These are phyloP conservation scores for Verticillium zaregamsianum DNA, from an alignment of 2,329 filamentous ascomycete genomes.

Conservation along the genomic window DNA sequence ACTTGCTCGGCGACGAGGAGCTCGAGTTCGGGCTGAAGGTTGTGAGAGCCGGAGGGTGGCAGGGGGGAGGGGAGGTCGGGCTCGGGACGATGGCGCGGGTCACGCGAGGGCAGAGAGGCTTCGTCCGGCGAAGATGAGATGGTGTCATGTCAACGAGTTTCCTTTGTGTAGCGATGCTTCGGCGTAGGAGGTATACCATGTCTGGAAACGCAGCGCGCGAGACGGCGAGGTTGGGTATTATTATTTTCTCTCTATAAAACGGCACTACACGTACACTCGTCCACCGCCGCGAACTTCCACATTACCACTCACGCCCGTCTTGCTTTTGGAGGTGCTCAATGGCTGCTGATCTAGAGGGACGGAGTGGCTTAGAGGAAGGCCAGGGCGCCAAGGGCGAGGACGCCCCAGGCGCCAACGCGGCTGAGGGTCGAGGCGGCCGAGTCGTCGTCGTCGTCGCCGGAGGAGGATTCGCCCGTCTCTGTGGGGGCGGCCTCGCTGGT, in stretches of 20 bases:
- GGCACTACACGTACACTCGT: not conserved
- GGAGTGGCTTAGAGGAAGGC: slow-evolving; percentile 5
- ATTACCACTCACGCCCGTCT: not conserved
- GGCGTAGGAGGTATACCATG: not conserved
- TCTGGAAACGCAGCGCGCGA: not conserved
- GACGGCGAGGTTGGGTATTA: not conserved
- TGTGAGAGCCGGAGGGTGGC: slow-evolving; percentile 10
- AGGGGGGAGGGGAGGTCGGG: slow-evolving; percentile 13
- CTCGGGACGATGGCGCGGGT: slow-evolving; percentile 13
- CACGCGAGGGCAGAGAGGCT: slow-evolving; percentile 6
- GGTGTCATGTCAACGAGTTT: not conserved
- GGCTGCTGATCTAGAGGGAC: not conserved
- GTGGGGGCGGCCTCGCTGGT: not conserved
- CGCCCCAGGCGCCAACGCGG: slow-evolving; percentile 4
- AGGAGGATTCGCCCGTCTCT: not conserved
- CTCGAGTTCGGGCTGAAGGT: slow-evolving; percentile 12
- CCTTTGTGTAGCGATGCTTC: slow-evolving; percentile 2
- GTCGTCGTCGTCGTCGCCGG: not conserved
- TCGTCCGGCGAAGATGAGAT: not conserved
- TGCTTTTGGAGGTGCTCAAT: not conserved
- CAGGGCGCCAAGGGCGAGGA: slow-evolving; percentile 9
- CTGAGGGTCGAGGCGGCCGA: slow-evolving; percentile 2
- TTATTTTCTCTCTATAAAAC: not conserved
- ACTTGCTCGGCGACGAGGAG: slow-evolving; percentile 2
- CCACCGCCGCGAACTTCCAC: not conserved